Evolutionary conservation across 495 filamentous ascomycete genomes (phyloP).

Genomic region (Podospora australis): DNA sequence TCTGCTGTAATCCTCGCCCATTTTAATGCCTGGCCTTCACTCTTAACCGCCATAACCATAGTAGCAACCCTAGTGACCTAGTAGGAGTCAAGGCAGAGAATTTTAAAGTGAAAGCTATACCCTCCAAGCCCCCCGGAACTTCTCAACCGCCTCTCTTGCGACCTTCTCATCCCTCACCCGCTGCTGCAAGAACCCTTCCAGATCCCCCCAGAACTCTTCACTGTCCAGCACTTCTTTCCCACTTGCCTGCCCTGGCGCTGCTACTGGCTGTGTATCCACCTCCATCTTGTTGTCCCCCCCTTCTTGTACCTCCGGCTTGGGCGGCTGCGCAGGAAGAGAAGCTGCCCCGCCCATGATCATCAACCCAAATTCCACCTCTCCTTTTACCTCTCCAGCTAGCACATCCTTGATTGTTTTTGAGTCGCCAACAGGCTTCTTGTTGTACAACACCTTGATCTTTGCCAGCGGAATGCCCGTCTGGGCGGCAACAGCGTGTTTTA

Average conservation of each 20-base stretch:
- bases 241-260: constrained; percentile 21
- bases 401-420: constrained; percentile 58
- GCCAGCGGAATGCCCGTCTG: constrained; percentile 47
- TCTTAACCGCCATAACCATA: neutral
- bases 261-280: constrained; percentile 51
- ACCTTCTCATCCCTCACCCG: constrained; percentile 65
- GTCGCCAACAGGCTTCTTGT: constrained; percentile 75
- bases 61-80: neutral
- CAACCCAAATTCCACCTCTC: constrained; percentile 63
- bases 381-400: constrained; percentile 31
- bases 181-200: constrained; percentile 73
- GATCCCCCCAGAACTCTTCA: constrained; percentile 81
- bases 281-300: neutral
- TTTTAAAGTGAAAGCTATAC: no score
- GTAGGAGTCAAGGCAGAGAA: no score
- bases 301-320: neutral
- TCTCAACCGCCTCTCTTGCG: constrained; percentile 53
- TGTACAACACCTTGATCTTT: constrained; percentile 76
- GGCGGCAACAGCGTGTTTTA: constrained; percentile 57
- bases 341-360: constrained; percentile 76
- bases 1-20: no score
- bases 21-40: no score
- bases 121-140: constrained; percentile 67
- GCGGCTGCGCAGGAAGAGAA: neutral
- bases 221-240: constrained; percentile 47